These are phyloP conservation scores for Petrea volubilis DNA, from an alignment of 257 asterid genomes.

Conservation along the genomic window DNA sequence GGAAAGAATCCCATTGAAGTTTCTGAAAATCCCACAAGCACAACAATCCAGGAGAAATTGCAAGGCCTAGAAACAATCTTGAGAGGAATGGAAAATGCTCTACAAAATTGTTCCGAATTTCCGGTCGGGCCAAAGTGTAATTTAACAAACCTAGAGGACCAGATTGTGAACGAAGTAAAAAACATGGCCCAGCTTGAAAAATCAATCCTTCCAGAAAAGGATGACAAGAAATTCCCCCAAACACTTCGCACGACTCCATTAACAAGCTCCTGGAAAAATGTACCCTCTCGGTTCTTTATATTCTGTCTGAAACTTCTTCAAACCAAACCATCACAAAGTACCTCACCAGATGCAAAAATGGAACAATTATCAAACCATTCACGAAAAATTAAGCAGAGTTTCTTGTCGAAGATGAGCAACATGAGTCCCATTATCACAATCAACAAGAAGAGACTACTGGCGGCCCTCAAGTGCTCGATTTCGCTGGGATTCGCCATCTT, in stretches of 20 bases:
- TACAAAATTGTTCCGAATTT: conserved; percentile 39
- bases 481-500: conserved; percentile 68
- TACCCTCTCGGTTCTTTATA: conserved; percentile 66
- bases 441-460: conserved; percentile 45
- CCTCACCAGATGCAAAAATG: neutral
- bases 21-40: conserved; percentile 45
- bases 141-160: conserved; percentile 26
- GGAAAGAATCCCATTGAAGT: conserved; percentile 59
- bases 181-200: conserved; percentile 38
- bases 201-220: conserved; percentile 45
- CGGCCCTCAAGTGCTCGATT: conserved; percentile 69
- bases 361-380: conserved; percentile 23
- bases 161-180: conserved; percentile 45
- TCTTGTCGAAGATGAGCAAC: conserved; percentile 1
- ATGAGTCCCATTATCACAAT: no score
- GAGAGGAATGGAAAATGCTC: conserved; percentile 74
- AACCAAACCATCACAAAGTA: conserved; percentile 20
- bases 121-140: conserved; percentile 35
- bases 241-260: conserved; percentile 47
- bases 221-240: conserved; percentile 42
- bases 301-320: conserved; percentile 69
- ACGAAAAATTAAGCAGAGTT: conserved; percentile 4
- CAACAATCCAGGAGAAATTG: conserved; percentile 52
- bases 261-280: conserved; percentile 30
- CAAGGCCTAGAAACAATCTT: conserved; percentile 59